Percentiles rank a stretch among this genome's conserved stretches.
phyloP scores from a whole-genome alignment of 768 basidiomycete species.

The Mycena sanguinolenta region DNA sequence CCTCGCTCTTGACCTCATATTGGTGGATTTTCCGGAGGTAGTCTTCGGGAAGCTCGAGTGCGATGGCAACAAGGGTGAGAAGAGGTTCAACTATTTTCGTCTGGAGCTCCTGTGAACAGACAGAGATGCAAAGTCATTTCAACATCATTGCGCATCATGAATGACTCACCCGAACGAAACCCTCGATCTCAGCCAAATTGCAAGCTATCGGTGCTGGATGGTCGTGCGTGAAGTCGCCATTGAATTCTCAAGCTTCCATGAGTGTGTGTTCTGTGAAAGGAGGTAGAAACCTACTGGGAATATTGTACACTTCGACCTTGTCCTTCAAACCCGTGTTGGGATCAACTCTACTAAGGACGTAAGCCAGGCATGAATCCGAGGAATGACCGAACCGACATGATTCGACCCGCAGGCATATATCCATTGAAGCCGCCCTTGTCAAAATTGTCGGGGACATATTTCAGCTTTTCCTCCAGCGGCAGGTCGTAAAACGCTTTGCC shows the following conservation, averaged over 20 bases:
- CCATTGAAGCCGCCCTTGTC: slow-evolving; percentile 61
- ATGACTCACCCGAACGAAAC: slow-evolving; percentile 52
- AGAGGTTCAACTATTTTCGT: slow-evolving; percentile 62
- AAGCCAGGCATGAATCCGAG: not conserved
- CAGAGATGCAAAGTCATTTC: not conserved
- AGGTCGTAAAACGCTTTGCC: slow-evolving; percentile 63
- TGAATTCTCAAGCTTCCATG: slow-evolving; percentile 51
- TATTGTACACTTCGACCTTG: slow-evolving; percentile 64
- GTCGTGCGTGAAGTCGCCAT: slow-evolving; percentile 57
- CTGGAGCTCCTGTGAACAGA: slow-evolving; percentile 52
- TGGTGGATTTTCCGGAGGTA: slow-evolving; percentile 61
- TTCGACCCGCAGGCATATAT: slow-evolving; percentile 59
- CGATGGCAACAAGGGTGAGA: slow-evolving; percentile 60
- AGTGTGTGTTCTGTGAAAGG: not conserved
- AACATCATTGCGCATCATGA: not conserved
- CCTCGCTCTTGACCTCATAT: slow-evolving; percentile 61
- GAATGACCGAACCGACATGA: slow-evolving; percentile 46
- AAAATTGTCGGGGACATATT: slow-evolving; percentile 55
- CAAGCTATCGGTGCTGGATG: slow-evolving; percentile 55
- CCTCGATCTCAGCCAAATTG: slow-evolving; percentile 58
- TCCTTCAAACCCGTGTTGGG: slow-evolving; percentile 54
- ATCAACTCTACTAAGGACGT: slow-evolving; percentile 45
- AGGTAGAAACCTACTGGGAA: slow-evolving; percentile 52
- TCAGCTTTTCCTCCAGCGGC: slow-evolving; percentile 63
- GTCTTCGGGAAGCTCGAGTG: slow-evolving; percentile 66